These are phyloP conservation scores for Asterophora parasitica DNA, from an alignment of 768 basidiomycete species.

Conservation along the genomic window DNA sequence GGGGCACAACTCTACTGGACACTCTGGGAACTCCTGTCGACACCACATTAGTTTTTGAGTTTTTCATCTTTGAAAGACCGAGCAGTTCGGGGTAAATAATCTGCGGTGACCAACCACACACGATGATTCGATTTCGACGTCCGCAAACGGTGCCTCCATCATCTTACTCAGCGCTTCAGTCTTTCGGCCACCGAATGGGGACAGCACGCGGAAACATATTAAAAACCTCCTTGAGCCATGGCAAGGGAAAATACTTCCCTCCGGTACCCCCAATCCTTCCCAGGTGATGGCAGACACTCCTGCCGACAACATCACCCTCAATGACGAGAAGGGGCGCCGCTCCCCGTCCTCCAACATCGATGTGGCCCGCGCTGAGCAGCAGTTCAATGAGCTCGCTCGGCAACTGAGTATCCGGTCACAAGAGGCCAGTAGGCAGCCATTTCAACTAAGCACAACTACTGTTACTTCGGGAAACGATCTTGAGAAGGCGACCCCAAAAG, in stretches of 20 bases:
- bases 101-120: slow-evolving; percentile 3
- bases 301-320: slow-evolving; percentile 24
- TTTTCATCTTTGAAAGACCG: background rate
- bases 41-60: background rate
- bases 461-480: slow-evolving; percentile 39
- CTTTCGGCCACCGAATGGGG: slow-evolving; percentile 1
- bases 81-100: slow-evolving; percentile 4
- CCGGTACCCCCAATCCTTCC: background rate
- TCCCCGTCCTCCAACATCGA: slow-evolving; percentile 35
- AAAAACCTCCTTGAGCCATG: background rate
- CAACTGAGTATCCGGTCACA: slow-evolving; percentile 29
- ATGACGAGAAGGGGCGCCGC: slow-evolving; percentile 18
- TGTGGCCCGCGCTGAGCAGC: slow-evolving; percentile 44
- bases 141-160: slow-evolving; percentile 1
- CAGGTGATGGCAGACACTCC: slow-evolving; percentile 27
- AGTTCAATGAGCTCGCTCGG: slow-evolving; percentile 53
- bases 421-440: slow-evolving; percentile 18
- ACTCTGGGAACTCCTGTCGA: no score
- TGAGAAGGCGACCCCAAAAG: slow-evolving; percentile 30
- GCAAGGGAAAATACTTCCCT: background rate
- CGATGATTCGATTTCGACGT: slow-evolving; percentile 1
- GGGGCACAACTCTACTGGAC: no score
- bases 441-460: slow-evolving; percentile 20
- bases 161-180: slow-evolving; percentile 14
- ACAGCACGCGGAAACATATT: slow-evolving; percentile 2